Conservation (phyloP, 345 rosid species). For the Microcos paniculata region DNA sequence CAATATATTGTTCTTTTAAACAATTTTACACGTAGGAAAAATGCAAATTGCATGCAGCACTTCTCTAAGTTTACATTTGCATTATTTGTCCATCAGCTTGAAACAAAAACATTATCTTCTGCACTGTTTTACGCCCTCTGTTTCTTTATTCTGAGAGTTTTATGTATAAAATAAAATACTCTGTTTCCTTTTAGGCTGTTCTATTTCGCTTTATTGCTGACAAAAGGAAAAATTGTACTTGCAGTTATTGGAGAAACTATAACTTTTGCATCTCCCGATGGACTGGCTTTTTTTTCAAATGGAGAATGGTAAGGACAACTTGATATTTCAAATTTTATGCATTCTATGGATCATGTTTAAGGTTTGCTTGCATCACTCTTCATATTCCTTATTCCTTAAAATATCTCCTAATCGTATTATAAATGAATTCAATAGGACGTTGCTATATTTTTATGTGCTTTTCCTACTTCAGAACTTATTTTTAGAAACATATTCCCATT, state of each 20-base stretch:
- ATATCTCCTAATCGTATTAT: neutral
- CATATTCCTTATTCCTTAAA: neutral
- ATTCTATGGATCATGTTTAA: neutral
- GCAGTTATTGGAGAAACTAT: slow-evolving; percentile 96
- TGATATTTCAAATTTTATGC: neutral
- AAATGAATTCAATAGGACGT: neutral
- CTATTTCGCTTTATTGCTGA: neutral
- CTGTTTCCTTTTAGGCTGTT: neutral
- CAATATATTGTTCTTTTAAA: neutral
- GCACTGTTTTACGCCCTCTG: neutral
- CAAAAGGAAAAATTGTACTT: neutral
- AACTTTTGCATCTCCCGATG: slow-evolving; percentile 72
- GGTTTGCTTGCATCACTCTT: neutral
- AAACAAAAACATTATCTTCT: neutral
- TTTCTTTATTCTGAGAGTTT: neutral
- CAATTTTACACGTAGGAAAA: neutral
- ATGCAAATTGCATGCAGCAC: neutral
- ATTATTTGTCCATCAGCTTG: slow-evolving; percentile 2
- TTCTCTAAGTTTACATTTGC: neutral
- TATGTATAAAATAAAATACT: neutral
- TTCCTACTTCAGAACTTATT: neutral
- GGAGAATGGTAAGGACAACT: slow-evolving; percentile 82
- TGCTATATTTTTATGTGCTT: neutral
- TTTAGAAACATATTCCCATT: slow-evolving; percentile 10
- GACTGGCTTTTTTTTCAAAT: slow-evolving; percentile 65